These are phyloP conservation scores for Evernia prunastri DNA, from an alignment of 495 filamentous ascomycete genomes.

Conservation along the genomic window DNA sequence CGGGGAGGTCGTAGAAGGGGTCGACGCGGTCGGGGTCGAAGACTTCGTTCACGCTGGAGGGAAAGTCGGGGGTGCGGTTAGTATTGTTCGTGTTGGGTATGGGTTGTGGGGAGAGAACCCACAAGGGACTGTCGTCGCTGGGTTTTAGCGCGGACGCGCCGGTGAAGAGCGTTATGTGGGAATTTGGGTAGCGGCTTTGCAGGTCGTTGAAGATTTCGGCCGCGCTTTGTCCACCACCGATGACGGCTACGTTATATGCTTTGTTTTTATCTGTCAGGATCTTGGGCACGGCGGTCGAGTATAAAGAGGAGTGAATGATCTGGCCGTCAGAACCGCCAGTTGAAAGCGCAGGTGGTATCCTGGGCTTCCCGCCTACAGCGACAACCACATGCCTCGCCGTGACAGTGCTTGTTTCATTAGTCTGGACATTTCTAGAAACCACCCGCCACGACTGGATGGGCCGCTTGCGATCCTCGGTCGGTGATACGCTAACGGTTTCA, in stretches of 20 bases:
- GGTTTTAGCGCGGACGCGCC: conserved; percentile 73
- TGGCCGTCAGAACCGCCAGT: conserved; percentile 49
- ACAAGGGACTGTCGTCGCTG: conserved; percentile 95
- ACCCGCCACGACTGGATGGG: conserved; percentile 51
- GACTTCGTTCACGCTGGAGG: conserved; percentile 79
- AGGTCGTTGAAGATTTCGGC: conserved; percentile 94
- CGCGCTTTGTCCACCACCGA: conserved; percentile 86
- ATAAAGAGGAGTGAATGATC: conserved; percentile 87
- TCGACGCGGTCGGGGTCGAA: conserved; percentile 85
- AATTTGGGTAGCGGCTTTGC: conserved; percentile 72
- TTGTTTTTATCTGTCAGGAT: conserved; percentile 47
- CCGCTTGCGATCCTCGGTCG: conserved; percentile 36
- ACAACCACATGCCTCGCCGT: conserved; percentile 76
- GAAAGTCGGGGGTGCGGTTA: not conserved
- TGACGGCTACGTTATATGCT: conserved; percentile 59
- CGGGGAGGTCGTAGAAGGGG: conserved; percentile 56
- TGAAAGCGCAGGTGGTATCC: conserved; percentile 58
- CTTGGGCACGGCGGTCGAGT: conserved; percentile 54
- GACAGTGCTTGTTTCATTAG: conserved; percentile 46
- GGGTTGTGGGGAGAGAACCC: conserved; percentile 32
- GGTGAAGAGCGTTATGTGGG: conserved; percentile 69
- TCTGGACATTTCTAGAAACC: conserved; percentile 44
- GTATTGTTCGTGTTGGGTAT: not conserved
- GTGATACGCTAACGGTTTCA: conserved; percentile 61
- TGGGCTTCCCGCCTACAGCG: conserved; percentile 75